Conservation (phyloP, 2,329 filamentous ascomycete genomes). For the Dactylella cylindrospora region DNA sequence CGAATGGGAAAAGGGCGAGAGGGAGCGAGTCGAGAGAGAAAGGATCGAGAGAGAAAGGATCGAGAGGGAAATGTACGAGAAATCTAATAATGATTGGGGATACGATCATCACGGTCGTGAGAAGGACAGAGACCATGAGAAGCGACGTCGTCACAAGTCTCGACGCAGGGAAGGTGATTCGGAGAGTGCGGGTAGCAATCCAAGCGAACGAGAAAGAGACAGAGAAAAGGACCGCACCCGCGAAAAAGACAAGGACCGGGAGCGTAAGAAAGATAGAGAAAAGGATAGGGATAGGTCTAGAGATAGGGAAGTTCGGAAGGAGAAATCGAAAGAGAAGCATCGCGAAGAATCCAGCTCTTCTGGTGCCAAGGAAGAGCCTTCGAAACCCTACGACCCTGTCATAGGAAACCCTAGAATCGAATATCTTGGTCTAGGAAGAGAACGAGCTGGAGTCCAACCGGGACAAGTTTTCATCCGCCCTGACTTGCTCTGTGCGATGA, state of each 20-base stretch:
- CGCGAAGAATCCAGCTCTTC: constrained; percentile 19
- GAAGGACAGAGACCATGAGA: constrained; percentile 8
- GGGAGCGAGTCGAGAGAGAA: not conserved
- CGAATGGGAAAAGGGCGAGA: not conserved
- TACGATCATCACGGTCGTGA: no score
- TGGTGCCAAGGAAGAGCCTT: constrained; percentile 6
- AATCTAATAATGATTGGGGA: not conserved
- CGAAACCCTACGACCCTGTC: constrained; percentile 24
- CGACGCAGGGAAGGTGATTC: not conserved
- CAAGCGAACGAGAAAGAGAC: not conserved
- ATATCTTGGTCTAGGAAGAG: constrained; percentile 19
- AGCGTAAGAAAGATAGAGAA: constrained; percentile 12
- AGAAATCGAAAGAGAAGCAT: no score
- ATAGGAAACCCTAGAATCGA: constrained; percentile 36
- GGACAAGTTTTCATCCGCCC: constrained; percentile 39
- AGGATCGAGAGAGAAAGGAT: not conserved
- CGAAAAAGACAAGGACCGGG: constrained; percentile 4
- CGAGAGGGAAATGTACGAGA: not conserved
- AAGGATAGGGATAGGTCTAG: constrained; percentile 6
- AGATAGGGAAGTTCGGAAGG: no score
- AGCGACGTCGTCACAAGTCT: no score
- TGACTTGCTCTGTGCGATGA: constrained; percentile 38
- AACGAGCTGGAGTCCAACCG: constrained; percentile 36
- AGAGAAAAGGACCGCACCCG: constrained; percentile 4
- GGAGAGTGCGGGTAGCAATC: constrained; percentile 2